Evolutionary conservation across 2,329 filamentous ascomycete genomes (phyloP).

Genomic region (Xylaria sp.): DNA sequence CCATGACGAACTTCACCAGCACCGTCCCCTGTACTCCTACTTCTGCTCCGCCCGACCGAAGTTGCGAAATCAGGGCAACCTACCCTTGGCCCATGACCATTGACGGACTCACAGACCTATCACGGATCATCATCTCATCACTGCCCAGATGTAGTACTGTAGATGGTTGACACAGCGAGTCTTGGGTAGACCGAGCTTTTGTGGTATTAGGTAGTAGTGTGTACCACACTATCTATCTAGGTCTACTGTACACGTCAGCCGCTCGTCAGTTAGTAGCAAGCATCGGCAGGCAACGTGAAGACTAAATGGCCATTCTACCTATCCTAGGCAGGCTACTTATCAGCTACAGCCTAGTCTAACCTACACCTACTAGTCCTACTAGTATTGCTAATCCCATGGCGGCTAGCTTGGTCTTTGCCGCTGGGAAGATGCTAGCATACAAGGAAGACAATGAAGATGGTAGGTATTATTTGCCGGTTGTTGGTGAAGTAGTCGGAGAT

Average conservation of each 20-base stretch:
- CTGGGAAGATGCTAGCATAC: neutral
- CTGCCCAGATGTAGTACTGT: no score
- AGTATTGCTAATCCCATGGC: neutral
- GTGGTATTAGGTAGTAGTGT: constrained; percentile 1
- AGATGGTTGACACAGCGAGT: neutral
- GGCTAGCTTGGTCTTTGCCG: neutral
- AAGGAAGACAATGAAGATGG: neutral
- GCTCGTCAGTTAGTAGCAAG: constrained; percentile 6
- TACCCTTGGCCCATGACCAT: neutral
- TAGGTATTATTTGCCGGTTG: neutral
- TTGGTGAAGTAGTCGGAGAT: neutral
- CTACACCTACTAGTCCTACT: neutral
- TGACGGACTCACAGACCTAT: neutral
- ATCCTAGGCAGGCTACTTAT: constrained; percentile 1
- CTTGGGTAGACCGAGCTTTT: neutral
- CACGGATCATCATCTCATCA: neutral
- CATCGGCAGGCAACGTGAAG: neutral
- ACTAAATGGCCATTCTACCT: neutral
- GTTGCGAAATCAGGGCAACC: neutral
- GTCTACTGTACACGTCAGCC: constrained; percentile 1
- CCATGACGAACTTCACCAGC: neutral
- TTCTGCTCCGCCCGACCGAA: constrained; percentile 1
- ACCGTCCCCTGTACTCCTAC: neutral
- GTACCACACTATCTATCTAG: neutral
- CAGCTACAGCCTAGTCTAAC: neutral